Percentiles rank a stretch among this genome's conserved stretches.
Evolutionary conservation across 768 basidiomycete genomes (phyloP).

Genomic region (Boletus sensibilis): DNA sequence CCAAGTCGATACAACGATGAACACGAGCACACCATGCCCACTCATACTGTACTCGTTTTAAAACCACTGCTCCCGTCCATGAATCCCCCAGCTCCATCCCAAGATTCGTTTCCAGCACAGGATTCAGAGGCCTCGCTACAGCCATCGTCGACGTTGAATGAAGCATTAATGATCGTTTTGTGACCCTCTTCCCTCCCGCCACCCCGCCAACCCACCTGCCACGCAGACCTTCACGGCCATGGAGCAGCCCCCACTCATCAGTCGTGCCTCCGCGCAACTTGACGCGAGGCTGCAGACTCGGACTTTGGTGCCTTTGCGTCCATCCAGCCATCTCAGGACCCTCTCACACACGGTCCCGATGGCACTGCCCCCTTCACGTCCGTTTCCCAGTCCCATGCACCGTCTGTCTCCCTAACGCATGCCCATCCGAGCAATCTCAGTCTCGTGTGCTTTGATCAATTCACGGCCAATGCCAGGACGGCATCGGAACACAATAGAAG

Average conservation of each 20-base stretch:
- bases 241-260: neutral
- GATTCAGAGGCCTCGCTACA: neutral
- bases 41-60: neutral
- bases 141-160: constrained; percentile 12
- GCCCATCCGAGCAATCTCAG: constrained; percentile 22
- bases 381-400: neutral
- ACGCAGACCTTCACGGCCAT: constrained; percentile 16
- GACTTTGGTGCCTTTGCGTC: constrained; percentile 66
- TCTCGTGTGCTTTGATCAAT: constrained; percentile 58
- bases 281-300: constrained; percentile 37
- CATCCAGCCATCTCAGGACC: constrained; percentile 52
- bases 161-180: constrained; percentile 41
- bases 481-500: constrained; percentile 52
- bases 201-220: constrained; percentile 29
- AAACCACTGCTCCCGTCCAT: neutral
- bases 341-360: constrained; percentile 19
- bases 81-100: neutral
- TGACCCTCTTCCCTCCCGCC: constrained; percentile 45
- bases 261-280: neutral
- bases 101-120: neutral
- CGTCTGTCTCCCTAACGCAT: neutral
- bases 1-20: neutral
- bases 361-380: neutral
- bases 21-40: neutral
- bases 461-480: constrained; percentile 54